These are phyloP conservation scores for Moesziomyces sp. DNA, from an alignment of 1,284 basidiomycete genomes.

Conservation along the genomic window DNA sequence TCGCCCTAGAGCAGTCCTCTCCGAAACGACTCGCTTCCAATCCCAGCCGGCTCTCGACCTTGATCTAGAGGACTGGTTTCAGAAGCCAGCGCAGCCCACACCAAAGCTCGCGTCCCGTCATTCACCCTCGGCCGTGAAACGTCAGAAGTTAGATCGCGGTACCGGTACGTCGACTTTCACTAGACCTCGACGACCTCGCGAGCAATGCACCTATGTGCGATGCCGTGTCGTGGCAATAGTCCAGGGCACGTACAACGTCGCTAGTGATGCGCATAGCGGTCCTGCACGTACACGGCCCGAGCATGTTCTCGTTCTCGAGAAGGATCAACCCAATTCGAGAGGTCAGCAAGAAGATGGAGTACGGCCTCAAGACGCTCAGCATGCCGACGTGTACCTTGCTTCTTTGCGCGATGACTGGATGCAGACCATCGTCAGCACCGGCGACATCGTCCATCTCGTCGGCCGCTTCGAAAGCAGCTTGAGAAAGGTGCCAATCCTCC, in stretches of 20 bases:
- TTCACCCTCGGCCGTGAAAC: constrained; percentile 18
- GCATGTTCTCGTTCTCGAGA: constrained; percentile 32
- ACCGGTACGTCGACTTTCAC: background rate
- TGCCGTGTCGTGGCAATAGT: constrained; percentile 26
- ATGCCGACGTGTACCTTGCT: constrained; percentile 27
- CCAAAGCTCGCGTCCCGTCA: constrained; percentile 5
- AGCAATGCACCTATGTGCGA: constrained; percentile 25
- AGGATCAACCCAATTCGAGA: constrained; percentile 16
- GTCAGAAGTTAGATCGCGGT: constrained; percentile 21
- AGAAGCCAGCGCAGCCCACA: background rate
- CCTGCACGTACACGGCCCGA: constrained; percentile 24
- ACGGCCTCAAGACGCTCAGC: background rate
- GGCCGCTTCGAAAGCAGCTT: constrained; percentile 39
- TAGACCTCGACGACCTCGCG: background rate
- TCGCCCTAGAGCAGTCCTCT: constrained; percentile 17
- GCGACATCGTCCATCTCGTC: constrained; percentile 53
- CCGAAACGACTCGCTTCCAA: constrained; percentile 20
- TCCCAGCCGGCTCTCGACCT: constrained; percentile 12
- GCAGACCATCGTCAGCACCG: constrained; percentile 29
- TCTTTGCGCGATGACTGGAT: constrained; percentile 60
- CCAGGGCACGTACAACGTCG: constrained; percentile 20
- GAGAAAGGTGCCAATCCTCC: constrained; percentile 8
- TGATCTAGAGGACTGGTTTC: constrained; percentile 27
- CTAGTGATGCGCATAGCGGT: background rate
- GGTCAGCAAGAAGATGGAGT: constrained; percentile 6